Evolutionary conservation across 192 early-diverging fungal genomes (phyloP).

Genomic region (Coemansia sp.): DNA sequence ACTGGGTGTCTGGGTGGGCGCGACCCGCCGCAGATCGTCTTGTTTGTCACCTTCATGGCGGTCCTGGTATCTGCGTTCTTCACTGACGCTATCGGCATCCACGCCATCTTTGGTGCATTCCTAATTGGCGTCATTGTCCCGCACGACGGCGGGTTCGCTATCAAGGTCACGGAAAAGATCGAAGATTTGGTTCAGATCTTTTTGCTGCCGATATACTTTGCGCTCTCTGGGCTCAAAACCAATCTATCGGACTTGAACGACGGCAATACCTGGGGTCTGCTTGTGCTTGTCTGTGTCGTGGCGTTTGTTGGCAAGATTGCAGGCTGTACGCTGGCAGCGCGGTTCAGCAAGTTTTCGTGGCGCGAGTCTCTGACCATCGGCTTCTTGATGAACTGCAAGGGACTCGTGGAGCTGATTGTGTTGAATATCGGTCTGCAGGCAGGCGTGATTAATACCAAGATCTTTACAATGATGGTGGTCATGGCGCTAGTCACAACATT

Average conservation of each 20-base stretch:
- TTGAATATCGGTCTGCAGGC: slow-evolving; percentile 91
- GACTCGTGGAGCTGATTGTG: slow-evolving; percentile 94
- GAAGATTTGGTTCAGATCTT: slow-evolving; percentile 88
- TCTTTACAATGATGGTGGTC: slow-evolving; percentile 77
- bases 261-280: slow-evolving; percentile 73
- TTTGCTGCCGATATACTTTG: slow-evolving; percentile 93
- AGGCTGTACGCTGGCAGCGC: slow-evolving; percentile 75
- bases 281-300: slow-evolving; percentile 73
- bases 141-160: slow-evolving; percentile 84
- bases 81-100: slow-evolving; percentile 85
- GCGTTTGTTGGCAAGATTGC: slow-evolving; percentile 86
- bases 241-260: slow-evolving; percentile 75
- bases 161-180: slow-evolving; percentile 88
- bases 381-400: slow-evolving; percentile 94
- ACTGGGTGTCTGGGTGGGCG: slow-evolving; percentile 38
- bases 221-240: slow-evolving; percentile 90
- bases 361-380: slow-evolving; percentile 87
- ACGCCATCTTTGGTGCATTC: slow-evolving; percentile 95
- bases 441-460: slow-evolving; percentile 72
- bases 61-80: slow-evolving; percentile 77
- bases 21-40: slow-evolving; percentile 55
- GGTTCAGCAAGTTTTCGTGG: slow-evolving; percentile 70
- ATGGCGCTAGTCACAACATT: slow-evolving; percentile 89
- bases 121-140: slow-evolving; percentile 85
- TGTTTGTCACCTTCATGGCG: slow-evolving; percentile 74